Conservation (phyloP, 441 rosid species). For the Eugenia klotzschiana region DNA sequence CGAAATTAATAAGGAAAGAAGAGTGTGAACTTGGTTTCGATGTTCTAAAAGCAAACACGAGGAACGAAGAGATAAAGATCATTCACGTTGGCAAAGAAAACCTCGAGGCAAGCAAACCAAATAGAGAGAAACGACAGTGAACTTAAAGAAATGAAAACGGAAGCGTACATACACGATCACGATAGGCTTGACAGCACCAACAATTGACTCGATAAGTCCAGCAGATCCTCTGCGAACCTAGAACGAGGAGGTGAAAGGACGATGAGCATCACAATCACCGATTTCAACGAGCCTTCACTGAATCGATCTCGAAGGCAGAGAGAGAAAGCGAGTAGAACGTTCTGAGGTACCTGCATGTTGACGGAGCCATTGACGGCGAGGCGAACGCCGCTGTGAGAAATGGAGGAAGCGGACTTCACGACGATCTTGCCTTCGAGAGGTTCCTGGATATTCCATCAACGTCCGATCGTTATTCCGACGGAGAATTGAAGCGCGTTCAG, state of each 20-base stretch:
- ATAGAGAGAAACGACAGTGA: not conserved
- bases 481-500: not conserved
- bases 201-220: constrained; percentile 67
- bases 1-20: not conserved
- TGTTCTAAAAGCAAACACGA: not conserved
- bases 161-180: constrained; percentile 31
- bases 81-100: not conserved
- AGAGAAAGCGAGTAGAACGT: not conserved
- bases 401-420: constrained; percentile 40
- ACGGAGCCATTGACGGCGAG: constrained; percentile 53
- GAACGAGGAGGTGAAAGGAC: not conserved
- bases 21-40: not conserved
- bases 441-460: constrained; percentile 26
- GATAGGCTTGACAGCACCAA: constrained; percentile 71
- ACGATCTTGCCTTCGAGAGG: constrained; percentile 52
- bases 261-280: not conserved
- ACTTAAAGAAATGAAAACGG: not conserved
- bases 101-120: not conserved
- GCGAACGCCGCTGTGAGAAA: constrained; percentile 58
- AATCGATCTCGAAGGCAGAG: not conserved
- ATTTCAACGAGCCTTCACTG: not conserved
- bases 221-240: constrained; percentile 87
- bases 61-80: not conserved
- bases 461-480: not conserved
- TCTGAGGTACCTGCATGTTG: constrained; percentile 45